Conservation (phyloP, 768 basidiomycete species). For the Trametes meyenii region DNA sequence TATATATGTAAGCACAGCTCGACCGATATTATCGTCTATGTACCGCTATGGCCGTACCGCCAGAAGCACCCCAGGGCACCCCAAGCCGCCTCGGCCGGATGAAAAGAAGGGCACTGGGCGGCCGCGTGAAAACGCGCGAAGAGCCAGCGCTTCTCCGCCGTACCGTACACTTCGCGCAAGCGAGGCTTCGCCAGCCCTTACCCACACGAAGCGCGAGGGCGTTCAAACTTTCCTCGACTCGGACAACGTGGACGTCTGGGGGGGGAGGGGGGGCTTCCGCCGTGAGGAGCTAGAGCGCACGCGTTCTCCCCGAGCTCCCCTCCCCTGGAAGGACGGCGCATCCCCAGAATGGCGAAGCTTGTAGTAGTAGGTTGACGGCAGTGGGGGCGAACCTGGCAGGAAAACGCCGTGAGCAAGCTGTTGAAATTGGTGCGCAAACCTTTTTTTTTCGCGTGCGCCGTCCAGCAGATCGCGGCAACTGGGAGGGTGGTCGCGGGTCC, state of each 20-base stretch:
- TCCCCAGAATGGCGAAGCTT: constrained; percentile 7
- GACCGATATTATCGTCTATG: no score
- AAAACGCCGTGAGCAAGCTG: no score
- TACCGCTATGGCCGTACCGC: no score
- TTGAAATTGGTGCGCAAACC: no score
- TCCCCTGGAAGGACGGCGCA: constrained; percentile 2
- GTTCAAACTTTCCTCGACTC: background rate
- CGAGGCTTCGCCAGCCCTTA: background rate
- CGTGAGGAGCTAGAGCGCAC: constrained; percentile 1
- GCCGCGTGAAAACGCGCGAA: no score
- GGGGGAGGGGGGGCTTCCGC: background rate
- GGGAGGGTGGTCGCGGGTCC: background rate
- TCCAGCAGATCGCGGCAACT: background rate
- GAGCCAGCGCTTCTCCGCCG: no score
- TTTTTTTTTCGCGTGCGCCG: no score
- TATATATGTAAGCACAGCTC: no score
- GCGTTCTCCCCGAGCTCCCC: constrained; percentile 16
- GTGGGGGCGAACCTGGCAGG: background rate
- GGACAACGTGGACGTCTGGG: background rate
- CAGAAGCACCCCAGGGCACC: no score
- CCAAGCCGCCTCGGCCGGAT: no score
- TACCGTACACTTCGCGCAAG: background rate
- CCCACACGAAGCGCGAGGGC: background rate
- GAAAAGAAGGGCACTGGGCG: no score
- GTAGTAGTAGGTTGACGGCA: background rate